Percentiles rank a stretch among this genome's conserved stretches.
Evolutionary conservation across 106 monocot species (phyloP).

Genomic region (Allium cepa): DNA sequence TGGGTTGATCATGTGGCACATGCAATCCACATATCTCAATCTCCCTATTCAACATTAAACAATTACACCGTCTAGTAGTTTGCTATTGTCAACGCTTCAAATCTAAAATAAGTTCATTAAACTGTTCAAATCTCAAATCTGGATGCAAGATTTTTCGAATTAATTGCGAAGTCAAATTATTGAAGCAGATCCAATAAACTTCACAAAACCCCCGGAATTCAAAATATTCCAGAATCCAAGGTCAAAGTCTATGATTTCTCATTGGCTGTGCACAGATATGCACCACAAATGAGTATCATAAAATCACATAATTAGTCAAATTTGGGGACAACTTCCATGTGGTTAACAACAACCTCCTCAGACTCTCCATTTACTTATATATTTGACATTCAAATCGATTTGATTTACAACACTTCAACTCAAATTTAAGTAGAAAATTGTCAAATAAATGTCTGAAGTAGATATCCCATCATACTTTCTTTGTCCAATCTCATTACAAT

Average conservation of each 20-base stretch:
- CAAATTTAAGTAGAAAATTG: background rate
- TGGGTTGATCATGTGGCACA: too few relatives aligned
- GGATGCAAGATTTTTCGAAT: too few relatives aligned
- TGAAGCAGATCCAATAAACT: background rate
- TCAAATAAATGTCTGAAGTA: slow-evolving; percentile 3
- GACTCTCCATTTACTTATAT: background rate
- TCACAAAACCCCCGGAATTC: background rate
- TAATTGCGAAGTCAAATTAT: background rate
- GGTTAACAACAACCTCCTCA: background rate
- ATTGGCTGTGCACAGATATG: background rate
- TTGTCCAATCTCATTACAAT: slow-evolving; percentile 40
- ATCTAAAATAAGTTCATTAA: too few relatives aligned
- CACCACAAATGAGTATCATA: background rate
- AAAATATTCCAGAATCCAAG: background rate
- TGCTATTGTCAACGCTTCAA: too few relatives aligned
- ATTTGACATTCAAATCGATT: background rate
- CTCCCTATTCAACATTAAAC: too few relatives aligned
- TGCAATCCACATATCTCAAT: too few relatives aligned
- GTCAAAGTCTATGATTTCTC: background rate
- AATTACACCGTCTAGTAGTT: too few relatives aligned
- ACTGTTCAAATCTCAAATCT: too few relatives aligned
- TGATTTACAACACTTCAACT: background rate
- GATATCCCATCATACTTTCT: slow-evolving; percentile 33
- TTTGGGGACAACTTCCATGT: background rate
- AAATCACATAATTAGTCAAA: background rate